Conservation (phyloP, 768 basidiomycete genomes). For the Pleurotus ostreatus region DNA sequence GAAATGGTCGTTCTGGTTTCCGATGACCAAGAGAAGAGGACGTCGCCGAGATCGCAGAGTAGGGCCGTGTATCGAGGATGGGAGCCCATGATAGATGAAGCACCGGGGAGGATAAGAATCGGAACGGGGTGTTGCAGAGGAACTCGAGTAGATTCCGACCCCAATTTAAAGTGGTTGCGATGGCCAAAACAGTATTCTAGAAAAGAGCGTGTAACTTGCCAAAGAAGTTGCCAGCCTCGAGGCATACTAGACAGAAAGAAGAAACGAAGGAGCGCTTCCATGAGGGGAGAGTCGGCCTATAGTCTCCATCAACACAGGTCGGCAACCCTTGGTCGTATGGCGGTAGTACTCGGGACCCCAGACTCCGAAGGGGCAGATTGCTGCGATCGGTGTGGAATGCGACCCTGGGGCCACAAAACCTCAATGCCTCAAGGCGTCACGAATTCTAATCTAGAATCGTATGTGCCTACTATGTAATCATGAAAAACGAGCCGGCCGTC, state of each 20-base stretch:
- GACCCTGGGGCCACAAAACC: too few species aligned
- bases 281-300: neutral
- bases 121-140: neutral
- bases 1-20: constrained; percentile 40
- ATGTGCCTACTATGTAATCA: too few species aligned
- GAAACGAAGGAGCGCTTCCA: neutral
- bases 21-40: constrained; percentile 52
- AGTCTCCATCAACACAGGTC: constrained; percentile 2
- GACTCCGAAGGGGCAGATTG: too few species aligned
- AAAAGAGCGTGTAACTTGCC: constrained; percentile 5
- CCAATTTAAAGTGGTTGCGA: constrained; percentile 1
- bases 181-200: constrained; percentile 1
- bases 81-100: constrained; percentile 7
- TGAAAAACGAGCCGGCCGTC: too few species aligned
- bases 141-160: neutral
- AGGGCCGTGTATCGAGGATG: constrained; percentile 26
- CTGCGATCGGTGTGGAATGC: too few species aligned
- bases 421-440: too few species aligned
- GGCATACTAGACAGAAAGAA: constrained; percentile 5
- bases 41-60: constrained; percentile 55
- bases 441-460: too few species aligned
- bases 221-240: constrained; percentile 8
- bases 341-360: too few species aligned
- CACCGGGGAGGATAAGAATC: neutral
- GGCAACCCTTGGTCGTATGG: neutral